phyloP scores from a whole-genome alignment of 1,284 basidiomycete species.

The Leccinum subrobustum region DNA sequence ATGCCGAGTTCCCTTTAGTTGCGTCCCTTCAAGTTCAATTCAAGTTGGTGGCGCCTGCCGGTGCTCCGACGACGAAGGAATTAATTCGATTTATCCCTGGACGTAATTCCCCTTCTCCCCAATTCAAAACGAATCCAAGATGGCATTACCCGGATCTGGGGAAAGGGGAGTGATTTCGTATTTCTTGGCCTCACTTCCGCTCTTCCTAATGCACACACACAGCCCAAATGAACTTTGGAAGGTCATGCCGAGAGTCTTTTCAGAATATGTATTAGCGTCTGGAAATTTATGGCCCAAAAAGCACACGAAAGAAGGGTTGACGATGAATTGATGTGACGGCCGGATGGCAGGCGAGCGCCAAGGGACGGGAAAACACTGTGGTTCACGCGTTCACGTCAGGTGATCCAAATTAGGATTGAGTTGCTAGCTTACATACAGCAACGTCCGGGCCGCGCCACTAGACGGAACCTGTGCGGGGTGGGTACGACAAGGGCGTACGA shows the following conservation, averaged over 20 bases:
- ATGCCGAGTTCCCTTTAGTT: not conserved
- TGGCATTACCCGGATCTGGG: not conserved
- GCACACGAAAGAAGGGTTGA: not conserved
- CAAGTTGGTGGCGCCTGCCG: not conserved
- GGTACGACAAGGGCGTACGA: not conserved
- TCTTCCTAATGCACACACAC: not conserved
- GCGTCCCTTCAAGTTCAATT: not conserved
- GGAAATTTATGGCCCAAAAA: not conserved
- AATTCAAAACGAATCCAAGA: not conserved
- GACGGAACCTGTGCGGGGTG: not conserved
- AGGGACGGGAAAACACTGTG: not conserved
- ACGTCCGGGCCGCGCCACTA: not conserved
- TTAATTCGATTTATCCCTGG: not conserved
- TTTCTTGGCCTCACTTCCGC: not conserved
- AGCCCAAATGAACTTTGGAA: not conserved
- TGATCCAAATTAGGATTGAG: not conserved
- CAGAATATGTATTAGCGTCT: not conserved
- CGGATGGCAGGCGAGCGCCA: not conserved
- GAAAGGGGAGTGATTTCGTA: not conserved
- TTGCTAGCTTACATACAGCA: not conserved
- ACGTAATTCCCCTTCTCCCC: not conserved
- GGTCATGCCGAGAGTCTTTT: not conserved
- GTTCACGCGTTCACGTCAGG: not conserved
- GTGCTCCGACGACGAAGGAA: slow-evolving; percentile 5
- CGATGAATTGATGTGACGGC: not conserved